A percentile compares a stretch with the other conserved stretches of the same genome.
These are phyloP conservation scores for Aspergillus cejpii DNA, from an alignment of 2,329 filamentous ascomycete species.

Conservation along the genomic window DNA sequence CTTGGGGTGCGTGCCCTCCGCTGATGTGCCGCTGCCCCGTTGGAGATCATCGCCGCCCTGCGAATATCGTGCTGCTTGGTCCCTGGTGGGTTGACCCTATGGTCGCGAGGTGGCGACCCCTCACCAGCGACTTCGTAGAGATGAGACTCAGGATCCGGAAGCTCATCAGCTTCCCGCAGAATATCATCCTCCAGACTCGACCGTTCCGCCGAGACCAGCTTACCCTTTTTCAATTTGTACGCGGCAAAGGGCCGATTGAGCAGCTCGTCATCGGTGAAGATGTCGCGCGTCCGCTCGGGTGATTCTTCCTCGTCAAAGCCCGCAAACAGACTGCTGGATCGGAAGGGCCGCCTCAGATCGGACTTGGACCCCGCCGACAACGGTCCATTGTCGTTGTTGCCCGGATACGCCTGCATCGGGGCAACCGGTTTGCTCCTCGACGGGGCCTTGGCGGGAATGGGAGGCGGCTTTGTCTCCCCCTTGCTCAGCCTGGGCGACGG, in stretches of 20 bases:
- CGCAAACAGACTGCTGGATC: conserved; percentile 78
- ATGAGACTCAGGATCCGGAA: conserved; percentile 26
- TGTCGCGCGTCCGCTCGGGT: conserved; percentile 22
- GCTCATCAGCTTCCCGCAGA: conserved; percentile 35
- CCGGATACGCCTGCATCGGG: conserved; percentile 62
- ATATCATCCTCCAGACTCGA: conserved; percentile 29
- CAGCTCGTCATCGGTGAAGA: conserved; percentile 42
- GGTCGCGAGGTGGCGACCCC: conserved; percentile 11
- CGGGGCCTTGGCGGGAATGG: conserved; percentile 28
- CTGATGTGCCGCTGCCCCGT: conserved; percentile 65
- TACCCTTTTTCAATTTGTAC: conserved; percentile 40
- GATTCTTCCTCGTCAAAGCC: conserved; percentile 62
- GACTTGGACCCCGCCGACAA: conserved; percentile 53
- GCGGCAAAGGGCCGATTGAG: conserved; percentile 41
- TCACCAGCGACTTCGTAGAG: conserved; percentile 15
- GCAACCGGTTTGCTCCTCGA: conserved; percentile 26
- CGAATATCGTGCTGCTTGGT: conserved; percentile 59
- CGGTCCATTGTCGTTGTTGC: conserved; percentile 74
- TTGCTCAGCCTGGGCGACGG: conserved; percentile 32
- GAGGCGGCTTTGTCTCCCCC: conserved; percentile 21
- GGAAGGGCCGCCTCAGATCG: conserved; percentile 61
- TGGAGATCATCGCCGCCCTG: conserved; percentile 73
- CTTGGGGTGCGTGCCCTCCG: conserved; percentile 50
- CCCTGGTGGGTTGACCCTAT: conserved; percentile 32
- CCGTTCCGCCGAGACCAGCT: conserved; percentile 34